A percentile compares a stretch with the other conserved stretches of the same genome.
These are phyloP conservation scores for Ogataea wickerhamii DNA, from an alignment of 805 yeast species.

Conservation along the genomic window DNA sequence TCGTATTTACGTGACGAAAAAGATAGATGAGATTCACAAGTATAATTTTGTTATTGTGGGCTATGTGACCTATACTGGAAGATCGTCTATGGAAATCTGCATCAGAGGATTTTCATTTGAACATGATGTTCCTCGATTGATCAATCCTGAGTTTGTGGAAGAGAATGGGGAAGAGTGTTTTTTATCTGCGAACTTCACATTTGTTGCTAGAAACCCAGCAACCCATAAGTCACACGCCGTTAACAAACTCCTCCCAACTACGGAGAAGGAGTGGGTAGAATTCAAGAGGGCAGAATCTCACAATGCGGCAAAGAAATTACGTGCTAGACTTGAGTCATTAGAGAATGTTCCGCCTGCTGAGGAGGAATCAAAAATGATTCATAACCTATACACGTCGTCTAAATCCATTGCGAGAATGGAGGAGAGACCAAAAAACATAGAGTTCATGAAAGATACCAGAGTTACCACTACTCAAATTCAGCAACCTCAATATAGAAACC, in stretches of 20 bases:
- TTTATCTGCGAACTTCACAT: constrained; percentile 87
- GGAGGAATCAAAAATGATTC: constrained; percentile 70
- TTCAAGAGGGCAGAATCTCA: constrained; percentile 86
- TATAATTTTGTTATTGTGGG: constrained; percentile 84
- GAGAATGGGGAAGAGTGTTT: constrained; percentile 58
- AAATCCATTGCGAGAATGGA: constrained; percentile 34
- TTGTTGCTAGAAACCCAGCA: constrained; percentile 91
- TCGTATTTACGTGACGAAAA: constrained; percentile 80
- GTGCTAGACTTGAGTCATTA: constrained; percentile 61
- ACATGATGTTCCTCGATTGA: constrained; percentile 44
- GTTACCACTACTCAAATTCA: constrained; percentile 77
- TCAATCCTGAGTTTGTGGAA: constrained; percentile 56
- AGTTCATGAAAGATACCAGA: constrained; percentile 68
- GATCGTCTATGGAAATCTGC: constrained; percentile 92
- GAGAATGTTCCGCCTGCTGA: constrained; percentile 70
- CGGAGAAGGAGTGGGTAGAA: constrained; percentile 75
- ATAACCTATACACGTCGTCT: constrained; percentile 66
- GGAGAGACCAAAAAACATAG: constrained; percentile 46
- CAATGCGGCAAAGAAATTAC: constrained; percentile 78
- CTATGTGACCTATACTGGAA: constrained; percentile 91
- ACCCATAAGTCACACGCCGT: constrained; percentile 89
- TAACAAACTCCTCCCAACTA: constrained; percentile 71
- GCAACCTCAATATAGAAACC: constrained; percentile 96
- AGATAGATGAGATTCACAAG: constrained; percentile 71
- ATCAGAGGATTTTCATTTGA: constrained; percentile 82